Evolutionary conservation across 306 rosid genomes (phyloP), one percentile per base, ranked within the genome.

Genomic region (Prunus salicina): DNA sequence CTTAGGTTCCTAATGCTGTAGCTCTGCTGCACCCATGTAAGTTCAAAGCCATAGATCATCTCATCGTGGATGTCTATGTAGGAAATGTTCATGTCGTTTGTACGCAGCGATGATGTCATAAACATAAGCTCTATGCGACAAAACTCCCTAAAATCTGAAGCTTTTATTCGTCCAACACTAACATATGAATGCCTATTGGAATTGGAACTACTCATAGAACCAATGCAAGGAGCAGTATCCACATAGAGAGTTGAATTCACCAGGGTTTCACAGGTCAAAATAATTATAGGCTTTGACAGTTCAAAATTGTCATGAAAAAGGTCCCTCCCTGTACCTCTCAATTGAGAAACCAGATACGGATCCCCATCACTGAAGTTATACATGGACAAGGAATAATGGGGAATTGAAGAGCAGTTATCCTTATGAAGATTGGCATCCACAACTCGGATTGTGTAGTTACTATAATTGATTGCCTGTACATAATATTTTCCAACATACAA

Each of bases 371-470:
- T 55, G 81, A 83, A 79, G 56, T 76, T 61, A 24, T 1, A 50
- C 0, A 2, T 0, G 1, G 46, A 4, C 22, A 84, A 64, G 8
- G 79, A 73, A 47, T 76, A 46, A 41, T 5, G n/a, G 3, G 76
- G 76, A 6, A 67, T 12, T 13, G 16, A 47, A 60, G 71, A 38
- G 45, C 64, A 78, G 20, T 78, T 9, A 12, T 3, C 34, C 14
- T 14, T 15, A 0, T 0, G 19, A 25, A 73, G 16, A 51, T 43
- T 52, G 6, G 58, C n/a, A 14, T 80, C 87, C 47, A 77, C 80
- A 3, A 84, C 3, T 7, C 85, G 71, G 66, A 84, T 84, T 11
- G 80, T 80, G 52, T 13, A 20, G 67, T 80, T 74, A 28, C 27
- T 5, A 34, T 71, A 71, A 56, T 53, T 71, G 63, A 71, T 71